These are phyloP conservation scores for Amorphotheca resinae DNA, from an alignment of 495 filamentous ascomycete species.

Conservation along the genomic window DNA sequence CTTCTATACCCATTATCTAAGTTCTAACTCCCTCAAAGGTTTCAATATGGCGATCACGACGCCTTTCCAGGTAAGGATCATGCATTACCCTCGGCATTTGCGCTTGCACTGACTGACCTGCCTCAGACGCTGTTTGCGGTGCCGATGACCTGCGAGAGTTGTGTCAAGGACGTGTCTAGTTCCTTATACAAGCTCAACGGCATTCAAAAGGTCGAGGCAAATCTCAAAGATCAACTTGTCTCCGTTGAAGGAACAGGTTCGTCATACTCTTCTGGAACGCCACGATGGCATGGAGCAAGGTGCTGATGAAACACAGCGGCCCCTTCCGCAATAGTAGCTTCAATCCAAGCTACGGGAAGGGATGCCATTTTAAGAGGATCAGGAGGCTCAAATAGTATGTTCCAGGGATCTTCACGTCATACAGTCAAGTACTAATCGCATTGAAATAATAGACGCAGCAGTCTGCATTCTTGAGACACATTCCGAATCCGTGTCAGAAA, in stretches of 20 bases:
- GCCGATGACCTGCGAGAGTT: conserved; percentile 79
- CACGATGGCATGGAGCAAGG: not conserved
- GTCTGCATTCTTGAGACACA: conserved; percentile 96
- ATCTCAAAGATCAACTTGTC: conserved; percentile 55
- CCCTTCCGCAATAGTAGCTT: conserved; percentile 75
- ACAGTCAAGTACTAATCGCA: conserved; percentile 3
- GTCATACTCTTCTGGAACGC: conserved; percentile 4
- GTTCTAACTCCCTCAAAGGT: no score
- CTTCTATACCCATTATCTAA: no score
- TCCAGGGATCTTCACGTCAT: conserved; percentile 3
- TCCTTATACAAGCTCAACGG: conserved; percentile 63
- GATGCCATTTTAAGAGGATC: conserved; percentile 91
- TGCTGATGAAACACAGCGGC: conserved; percentile 39
- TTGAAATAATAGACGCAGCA: conserved; percentile 52
- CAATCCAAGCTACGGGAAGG: conserved; percentile 80
- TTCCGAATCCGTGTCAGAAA: conserved; percentile 40
- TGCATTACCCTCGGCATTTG: conserved; percentile 10
- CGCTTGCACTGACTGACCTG: conserved; percentile 6
- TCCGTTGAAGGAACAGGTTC: conserved; percentile 55
- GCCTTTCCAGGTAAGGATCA: conserved; percentile 20
- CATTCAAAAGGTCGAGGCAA: conserved; percentile 53
- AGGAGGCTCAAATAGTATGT: conserved; percentile 69
- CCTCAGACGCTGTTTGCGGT: conserved; percentile 83
- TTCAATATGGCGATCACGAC: conserved; percentile 22
- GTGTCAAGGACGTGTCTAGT: conserved; percentile 69